phyloP scores from a whole-genome alignment of 495 filamentous ascomycete species.

The Penicillium argentinense region DNA sequence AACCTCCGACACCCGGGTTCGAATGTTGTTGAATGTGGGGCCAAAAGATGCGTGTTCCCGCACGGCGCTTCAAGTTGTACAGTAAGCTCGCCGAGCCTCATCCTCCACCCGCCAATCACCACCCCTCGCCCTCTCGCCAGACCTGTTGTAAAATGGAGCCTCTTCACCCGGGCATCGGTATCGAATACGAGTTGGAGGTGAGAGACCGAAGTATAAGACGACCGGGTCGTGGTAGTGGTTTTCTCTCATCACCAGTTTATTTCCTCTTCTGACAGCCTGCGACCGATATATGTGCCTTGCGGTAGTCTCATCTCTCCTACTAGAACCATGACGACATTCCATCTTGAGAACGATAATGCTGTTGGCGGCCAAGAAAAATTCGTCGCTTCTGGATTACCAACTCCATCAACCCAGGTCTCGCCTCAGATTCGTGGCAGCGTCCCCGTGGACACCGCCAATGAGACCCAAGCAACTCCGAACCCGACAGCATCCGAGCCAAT shows the following conservation, averaged over 20 bases:
- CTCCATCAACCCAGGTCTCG: background rate
- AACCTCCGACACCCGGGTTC: too few species aligned
- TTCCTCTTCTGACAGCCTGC: background rate
- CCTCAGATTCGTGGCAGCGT: background rate
- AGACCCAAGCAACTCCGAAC: background rate
- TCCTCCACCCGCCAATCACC: too few species aligned
- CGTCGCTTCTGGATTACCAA: background rate
- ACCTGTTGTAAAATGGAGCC: too few species aligned
- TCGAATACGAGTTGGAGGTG: too few species aligned
- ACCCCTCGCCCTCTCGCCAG: too few species aligned
- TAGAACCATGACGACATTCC: slow-evolving; percentile 15
- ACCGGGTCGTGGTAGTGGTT: too few species aligned
- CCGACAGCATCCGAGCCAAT: background rate
- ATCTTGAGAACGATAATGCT: background rate
- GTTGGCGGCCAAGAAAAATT: slow-evolving; percentile 1
- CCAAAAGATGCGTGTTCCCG: too few species aligned
- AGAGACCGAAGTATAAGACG: too few species aligned
- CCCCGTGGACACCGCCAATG: slow-evolving; percentile 1
- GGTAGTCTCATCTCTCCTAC: slow-evolving; percentile 5
- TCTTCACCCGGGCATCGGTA: too few species aligned
- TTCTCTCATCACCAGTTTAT: background rate
- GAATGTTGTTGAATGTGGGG: too few species aligned
- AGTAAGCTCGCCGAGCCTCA: too few species aligned
- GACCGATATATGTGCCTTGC: slow-evolving; percentile 3
- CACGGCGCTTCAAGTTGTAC: too few species aligned